phyloP scores from a whole-genome alignment of 108 stramenopile species.

The Cyclotella baltica region DNA sequence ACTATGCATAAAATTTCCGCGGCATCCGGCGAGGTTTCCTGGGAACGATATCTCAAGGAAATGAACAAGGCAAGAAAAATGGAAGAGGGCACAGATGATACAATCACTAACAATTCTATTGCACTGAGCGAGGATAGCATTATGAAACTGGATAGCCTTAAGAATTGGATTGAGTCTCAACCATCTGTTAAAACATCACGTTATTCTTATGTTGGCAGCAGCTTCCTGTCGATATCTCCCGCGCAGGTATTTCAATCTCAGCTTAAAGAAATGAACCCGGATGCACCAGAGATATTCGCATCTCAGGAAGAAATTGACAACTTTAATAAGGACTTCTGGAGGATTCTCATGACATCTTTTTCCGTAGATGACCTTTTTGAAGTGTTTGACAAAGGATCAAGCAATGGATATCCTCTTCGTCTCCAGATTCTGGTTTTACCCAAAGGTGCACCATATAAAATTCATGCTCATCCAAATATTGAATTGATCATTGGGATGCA shows the following conservation, averaged over 20 bases:
- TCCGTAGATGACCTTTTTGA: conserved; percentile 2
- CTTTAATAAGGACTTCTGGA: conserved; percentile 25
- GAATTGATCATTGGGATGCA: conserved; percentile 34
- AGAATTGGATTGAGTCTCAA: conserved; percentile 16
- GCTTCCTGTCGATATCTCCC: conserved; percentile 18
- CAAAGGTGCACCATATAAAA: conserved; percentile 22
- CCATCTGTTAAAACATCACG: not conserved
- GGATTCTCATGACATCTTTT: conserved; percentile 12
- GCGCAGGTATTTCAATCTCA: conserved; percentile 19
- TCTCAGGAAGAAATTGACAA: conserved; percentile 13
- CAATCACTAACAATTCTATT: not conserved
- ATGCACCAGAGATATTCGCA: conserved; percentile 20
- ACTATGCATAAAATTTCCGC: conserved; percentile 25
- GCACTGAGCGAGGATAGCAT: conserved; percentile 1
- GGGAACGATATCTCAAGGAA: conserved; percentile 18
- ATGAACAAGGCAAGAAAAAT: conserved; percentile 16
- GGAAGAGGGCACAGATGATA: not conserved
- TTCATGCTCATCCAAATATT: conserved; percentile 65
- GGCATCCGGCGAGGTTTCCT: not conserved
- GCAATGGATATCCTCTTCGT: conserved; percentile 32
- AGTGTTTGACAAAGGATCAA: conserved; percentile 16
- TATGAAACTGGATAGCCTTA: conserved; percentile 2
- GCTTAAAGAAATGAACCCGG: conserved; percentile 13
- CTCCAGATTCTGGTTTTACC: conserved; percentile 26
- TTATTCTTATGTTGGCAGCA: conserved; percentile 10